A percentile compares a stretch with the other conserved stretches of the same genome.
Evolutionary conservation across 2,329 filamentous ascomycete species (phyloP).

Genomic region (Cadophora gregata): DNA sequence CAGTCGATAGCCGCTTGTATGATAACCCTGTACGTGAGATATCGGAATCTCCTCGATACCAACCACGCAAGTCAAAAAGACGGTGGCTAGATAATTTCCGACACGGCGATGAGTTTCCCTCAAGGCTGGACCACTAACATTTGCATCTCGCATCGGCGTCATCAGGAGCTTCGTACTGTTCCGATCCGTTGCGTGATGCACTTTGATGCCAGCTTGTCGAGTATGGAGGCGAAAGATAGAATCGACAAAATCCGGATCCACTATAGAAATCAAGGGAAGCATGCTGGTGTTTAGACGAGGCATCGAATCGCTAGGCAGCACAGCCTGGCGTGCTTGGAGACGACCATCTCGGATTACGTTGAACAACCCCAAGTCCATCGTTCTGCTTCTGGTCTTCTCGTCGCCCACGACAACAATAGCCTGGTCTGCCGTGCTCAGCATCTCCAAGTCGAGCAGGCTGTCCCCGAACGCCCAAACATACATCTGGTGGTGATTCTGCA

Average conservation of each 20-base stretch:
- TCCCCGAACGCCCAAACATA: conserved; percentile 65
- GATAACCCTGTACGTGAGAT: conserved; percentile 56
- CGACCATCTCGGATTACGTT: conserved; percentile 49
- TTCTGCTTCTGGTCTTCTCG: conserved; percentile 52
- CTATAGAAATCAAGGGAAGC: conserved; percentile 27
- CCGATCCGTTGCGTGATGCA: conserved; percentile 54
- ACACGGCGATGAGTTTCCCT: conserved; percentile 54
- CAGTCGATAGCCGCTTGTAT: conserved; percentile 53
- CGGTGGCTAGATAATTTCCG: conserved; percentile 59
- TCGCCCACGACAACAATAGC: conserved; percentile 62
- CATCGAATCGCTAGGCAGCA: conserved; percentile 49
- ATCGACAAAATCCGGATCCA: conserved; percentile 30
- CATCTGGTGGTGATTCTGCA: conserved; percentile 46
- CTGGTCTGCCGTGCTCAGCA: conserved; percentile 59
- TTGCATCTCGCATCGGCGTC: conserved; percentile 59
- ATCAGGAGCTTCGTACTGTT: conserved; percentile 56
- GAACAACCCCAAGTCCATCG: conserved; percentile 56
- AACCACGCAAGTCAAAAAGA: conserved; percentile 54
- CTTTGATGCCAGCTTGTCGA: conserved; percentile 28
- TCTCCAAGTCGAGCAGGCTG: conserved; percentile 61
- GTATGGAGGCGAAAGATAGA: conserved; percentile 29
- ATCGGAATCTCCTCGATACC: conserved; percentile 57
- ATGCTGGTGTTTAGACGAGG: conserved; percentile 43
- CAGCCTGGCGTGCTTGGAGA: conserved; percentile 52
- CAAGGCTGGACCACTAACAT: conserved; percentile 51